These are phyloP conservation scores for Ophiostoma sp. DNA, from an alignment of 2,329 filamentous ascomycete genomes.

Conservation along the genomic window DNA sequence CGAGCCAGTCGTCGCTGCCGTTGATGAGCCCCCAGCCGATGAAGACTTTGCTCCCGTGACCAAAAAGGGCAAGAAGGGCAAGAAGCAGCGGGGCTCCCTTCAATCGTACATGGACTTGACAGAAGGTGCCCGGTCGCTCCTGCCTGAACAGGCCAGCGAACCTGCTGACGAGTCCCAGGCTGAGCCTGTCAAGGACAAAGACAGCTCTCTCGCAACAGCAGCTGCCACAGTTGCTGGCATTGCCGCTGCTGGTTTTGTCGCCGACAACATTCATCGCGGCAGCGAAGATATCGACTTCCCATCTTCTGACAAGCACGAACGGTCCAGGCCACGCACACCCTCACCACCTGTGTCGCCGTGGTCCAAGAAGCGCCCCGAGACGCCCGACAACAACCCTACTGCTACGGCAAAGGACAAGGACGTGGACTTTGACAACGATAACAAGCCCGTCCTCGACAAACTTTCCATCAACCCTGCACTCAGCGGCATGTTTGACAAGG, in stretches of 20 bases:
- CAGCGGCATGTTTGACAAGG: slow-evolving; percentile 26
- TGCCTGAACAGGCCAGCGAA: slow-evolving; percentile 20
- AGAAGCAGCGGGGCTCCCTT: slow-evolving; percentile 18
- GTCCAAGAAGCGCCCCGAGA: not conserved
- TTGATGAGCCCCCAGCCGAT: not conserved
- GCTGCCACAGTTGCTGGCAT: not conserved
- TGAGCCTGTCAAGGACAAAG: not conserved
- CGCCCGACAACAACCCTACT: not conserved
- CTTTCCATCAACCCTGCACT: slow-evolving; percentile 34
- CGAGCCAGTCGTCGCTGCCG: not conserved
- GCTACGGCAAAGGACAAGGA: not conserved
- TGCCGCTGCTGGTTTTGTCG: not conserved
- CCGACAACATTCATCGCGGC: not conserved
- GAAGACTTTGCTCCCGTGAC: not conserved
- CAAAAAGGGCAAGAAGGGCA: slow-evolving; percentile 17
- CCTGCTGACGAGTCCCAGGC: not conserved
- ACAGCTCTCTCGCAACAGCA: not conserved
- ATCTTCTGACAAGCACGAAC: not conserved
- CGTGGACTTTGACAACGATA: too few relatives aligned
- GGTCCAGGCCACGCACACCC: not conserved
- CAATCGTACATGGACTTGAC: slow-evolving; percentile 14
- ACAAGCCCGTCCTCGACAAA: slow-evolving; percentile 16
- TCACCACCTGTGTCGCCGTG: not conserved
- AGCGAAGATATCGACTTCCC: slow-evolving; percentile 8
- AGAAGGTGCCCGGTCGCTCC: slow-evolving; percentile 4